These are phyloP conservation scores for Oehlia diaphana DNA, from an alignment of 192 early-diverging fungal species.

Conservation along the genomic window DNA sequence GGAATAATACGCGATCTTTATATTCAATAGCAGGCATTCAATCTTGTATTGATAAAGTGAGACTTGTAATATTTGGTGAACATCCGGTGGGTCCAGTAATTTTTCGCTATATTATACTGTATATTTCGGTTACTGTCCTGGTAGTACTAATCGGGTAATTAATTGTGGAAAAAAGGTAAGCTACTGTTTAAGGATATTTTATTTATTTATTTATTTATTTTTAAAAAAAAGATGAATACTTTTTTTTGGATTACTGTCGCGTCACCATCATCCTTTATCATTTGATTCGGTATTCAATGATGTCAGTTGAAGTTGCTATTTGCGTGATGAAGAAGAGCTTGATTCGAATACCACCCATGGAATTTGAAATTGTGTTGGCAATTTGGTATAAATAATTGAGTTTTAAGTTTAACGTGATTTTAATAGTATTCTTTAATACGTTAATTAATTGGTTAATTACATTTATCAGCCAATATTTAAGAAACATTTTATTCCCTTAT, in stretches of 20 bases:
- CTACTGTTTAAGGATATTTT: too few relatives aligned
- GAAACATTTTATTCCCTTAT: not conserved
- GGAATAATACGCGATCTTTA: too few relatives aligned
- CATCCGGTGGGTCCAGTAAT: constrained; percentile 43
- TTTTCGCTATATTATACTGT: not conserved
- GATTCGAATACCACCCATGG: constrained; percentile 25
- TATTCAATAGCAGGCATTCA: constrained; percentile 47
- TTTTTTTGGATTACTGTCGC: too few relatives aligned
- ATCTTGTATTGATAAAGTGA: constrained; percentile 60
- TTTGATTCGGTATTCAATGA: too few relatives aligned
- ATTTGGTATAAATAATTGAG: constrained; percentile 7
- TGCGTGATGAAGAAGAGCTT: constrained; percentile 31
- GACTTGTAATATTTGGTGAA: constrained; percentile 39
- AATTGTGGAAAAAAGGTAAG: too few relatives aligned
- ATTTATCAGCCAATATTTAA: constrained; percentile 15
- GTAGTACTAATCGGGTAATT: too few relatives aligned
- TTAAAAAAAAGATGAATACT: too few relatives aligned
- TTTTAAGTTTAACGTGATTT: not conserved
- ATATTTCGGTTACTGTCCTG: too few relatives aligned
- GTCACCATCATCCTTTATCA: too few relatives aligned
- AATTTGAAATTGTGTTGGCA: too few relatives aligned
- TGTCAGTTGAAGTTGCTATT: constrained; percentile 26
- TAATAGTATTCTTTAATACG: not conserved
- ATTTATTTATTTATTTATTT: too few relatives aligned
- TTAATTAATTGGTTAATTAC: not conserved